Base-by-base conservation (phyloP, 805 yeast genomes). In the Barnettozyma salicaria region DNA sequence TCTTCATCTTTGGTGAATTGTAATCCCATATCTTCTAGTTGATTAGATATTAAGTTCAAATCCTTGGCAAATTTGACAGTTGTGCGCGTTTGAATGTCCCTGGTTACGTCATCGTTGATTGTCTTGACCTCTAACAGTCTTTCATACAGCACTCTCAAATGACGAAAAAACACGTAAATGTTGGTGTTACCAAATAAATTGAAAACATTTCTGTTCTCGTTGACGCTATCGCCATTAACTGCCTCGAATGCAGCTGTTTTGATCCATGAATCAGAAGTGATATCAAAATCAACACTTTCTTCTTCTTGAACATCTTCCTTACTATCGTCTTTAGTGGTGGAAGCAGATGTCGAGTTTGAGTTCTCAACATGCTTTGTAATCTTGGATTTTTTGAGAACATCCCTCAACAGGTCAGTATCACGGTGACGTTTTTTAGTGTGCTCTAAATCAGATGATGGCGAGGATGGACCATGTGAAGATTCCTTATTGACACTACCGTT, bases 141-240 rank as follows among this genome's bases (percentile, higher is more conserved):
- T 52, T 77, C 83, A 57, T 86, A 90, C 17, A 92, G 61, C 3
- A 86, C 83, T 45, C 85, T 78, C 56, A 89, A 66, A 49, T 83
- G 82, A 49, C 98, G 84, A 74, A 88, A 76, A 51, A 92, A 88
- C 23, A 88, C 84, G 55, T 92, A 92, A 26, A 89, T 74, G 40
- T 89, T 79, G 5, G 96, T 80, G 60, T 90, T 89, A 43, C 85
- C 86, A 67, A 90, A 92, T 50, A 89, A 59, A 57, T 88, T 89
- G 66, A 65, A 87, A 32, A 68, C 73, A 21, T 65, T 66, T 50
- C 89, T 72, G 38, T 63, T 45, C 11, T 43, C 32, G 23, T 61
- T 59, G 18, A 47, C 34, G 14, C 63, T 57, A 19, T 53, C 49
- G 12, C 53, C 48, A 21, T 52, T 56, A 2, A 57, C 55, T 18